phyloP scores from a whole-genome alignment of 257 asterid genomes.

The Craterostigma plantagineum region DNA sequence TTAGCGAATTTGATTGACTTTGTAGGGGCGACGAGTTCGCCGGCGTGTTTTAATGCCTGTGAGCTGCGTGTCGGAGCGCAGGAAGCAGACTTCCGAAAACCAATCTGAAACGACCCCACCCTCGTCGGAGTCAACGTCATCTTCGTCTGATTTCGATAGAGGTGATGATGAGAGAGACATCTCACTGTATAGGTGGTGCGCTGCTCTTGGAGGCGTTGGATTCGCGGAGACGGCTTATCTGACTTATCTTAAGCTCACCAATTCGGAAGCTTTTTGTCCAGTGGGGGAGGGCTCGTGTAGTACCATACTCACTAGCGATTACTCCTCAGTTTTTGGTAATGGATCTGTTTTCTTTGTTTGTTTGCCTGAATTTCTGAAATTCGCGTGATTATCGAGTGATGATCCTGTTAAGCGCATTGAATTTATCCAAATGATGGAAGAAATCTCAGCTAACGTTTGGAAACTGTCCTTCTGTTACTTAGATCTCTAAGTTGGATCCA shows the following conservation, averaged over 20 bases:
- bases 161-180: constrained; percentile 12
- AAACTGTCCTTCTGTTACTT: no score
- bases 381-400: no score
- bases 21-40: constrained; percentile 19
- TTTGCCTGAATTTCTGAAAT: no score
- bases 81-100: constrained; percentile 14
- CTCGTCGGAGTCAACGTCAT: constrained; percentile 8
- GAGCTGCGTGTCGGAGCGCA: constrained; percentile 41
- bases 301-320: constrained; percentile 57
- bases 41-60: constrained; percentile 26
- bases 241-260: constrained; percentile 56
- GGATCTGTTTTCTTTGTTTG: no score
- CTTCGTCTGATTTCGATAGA: constrained; percentile 14
- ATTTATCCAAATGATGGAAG: no score
- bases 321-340: constrained; percentile 62
- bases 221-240: constrained; percentile 75
- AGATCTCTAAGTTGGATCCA: no score
- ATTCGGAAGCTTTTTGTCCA: constrained; percentile 78
- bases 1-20: constrained; percentile 7
- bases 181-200: constrained; percentile 49
- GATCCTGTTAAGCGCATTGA: no score
- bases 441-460: no score
- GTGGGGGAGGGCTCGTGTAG: constrained; percentile 49
- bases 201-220: constrained; percentile 70
- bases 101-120: constrained; percentile 13